Evolutionary conservation across 352 stramenopile genomes (phyloP).

Genomic region (Pythium diclinum): DNA sequence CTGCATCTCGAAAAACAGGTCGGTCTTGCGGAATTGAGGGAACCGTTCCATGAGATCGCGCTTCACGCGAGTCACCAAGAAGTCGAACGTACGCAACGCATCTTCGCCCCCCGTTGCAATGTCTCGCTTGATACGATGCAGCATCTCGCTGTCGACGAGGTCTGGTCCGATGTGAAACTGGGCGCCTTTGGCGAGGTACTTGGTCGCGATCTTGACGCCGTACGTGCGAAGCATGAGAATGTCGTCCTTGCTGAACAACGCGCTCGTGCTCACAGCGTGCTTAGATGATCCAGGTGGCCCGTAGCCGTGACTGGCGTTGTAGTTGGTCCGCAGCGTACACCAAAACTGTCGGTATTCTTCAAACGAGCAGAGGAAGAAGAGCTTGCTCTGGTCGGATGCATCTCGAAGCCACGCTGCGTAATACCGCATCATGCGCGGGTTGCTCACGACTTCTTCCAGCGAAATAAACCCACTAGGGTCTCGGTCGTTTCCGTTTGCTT

Average conservation of each 20-base stretch:
- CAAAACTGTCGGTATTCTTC: slow-evolving; percentile 43
- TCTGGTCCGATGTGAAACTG: slow-evolving; percentile 75
- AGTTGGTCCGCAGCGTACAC: slow-evolving; percentile 33
- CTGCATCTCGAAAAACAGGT: slow-evolving; percentile 79
- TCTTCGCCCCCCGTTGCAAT: slow-evolving; percentile 75
- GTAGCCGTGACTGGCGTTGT: slow-evolving; percentile 17
- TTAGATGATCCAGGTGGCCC: slow-evolving; percentile 12
- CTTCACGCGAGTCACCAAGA: slow-evolving; percentile 73
- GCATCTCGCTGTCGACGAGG: slow-evolving; percentile 57
- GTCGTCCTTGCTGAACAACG: slow-evolving; percentile 77
- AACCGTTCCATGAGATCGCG: slow-evolving; percentile 78
- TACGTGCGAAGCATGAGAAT: slow-evolving; percentile 82
- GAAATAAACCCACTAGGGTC: slow-evolving; percentile 29
- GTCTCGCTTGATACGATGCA: slow-evolving; percentile 74
- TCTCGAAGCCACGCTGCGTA: slow-evolving; percentile 39
- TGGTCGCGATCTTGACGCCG: slow-evolving; percentile 84
- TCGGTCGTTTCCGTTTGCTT: slow-evolving; percentile 20
- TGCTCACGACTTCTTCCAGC: slow-evolving; percentile 41
- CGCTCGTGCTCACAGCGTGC: slow-evolving; percentile 24
- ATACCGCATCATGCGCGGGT: slow-evolving; percentile 48
- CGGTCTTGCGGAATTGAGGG: slow-evolving; percentile 73
- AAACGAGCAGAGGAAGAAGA: slow-evolving; percentile 45
- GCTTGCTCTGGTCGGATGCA: slow-evolving; percentile 36
- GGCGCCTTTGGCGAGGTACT: slow-evolving; percentile 74
- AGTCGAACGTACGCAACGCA: slow-evolving; percentile 77